Evolutionary conservation across 106 monocot genomes (phyloP).

Genomic region (Allium cepa): DNA sequence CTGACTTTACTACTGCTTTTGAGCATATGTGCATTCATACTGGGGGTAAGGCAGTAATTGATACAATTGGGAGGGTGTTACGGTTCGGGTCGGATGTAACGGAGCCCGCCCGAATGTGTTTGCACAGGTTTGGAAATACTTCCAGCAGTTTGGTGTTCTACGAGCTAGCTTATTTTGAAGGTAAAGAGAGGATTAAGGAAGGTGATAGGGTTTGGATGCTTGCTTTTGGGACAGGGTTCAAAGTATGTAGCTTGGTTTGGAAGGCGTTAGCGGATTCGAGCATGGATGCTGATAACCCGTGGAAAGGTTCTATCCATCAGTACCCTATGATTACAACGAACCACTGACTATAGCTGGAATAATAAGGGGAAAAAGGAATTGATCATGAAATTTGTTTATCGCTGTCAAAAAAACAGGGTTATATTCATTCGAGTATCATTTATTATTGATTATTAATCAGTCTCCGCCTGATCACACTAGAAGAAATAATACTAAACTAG

Average conservation of each 20-base stretch:
- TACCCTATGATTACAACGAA: conserved; percentile 28
- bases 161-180: conserved; percentile 76
- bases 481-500: too few relatives aligned
- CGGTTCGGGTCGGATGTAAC: conserved; percentile 21
- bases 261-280: conserved; percentile 22
- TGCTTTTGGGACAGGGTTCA: conserved; percentile 80
- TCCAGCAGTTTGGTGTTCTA: conserved; percentile 76
- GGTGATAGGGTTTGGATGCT: conserved; percentile 80
- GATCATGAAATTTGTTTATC: too few relatives aligned
- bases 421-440: too few relatives aligned
- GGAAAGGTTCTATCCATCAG: conserved; percentile 47
- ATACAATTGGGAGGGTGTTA: conserved; percentile 34
- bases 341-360: too few relatives aligned
- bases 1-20: conserved; percentile 65
- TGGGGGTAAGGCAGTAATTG: conserved; percentile 82
- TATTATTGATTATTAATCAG: too few relatives aligned
- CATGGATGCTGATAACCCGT: conserved; percentile 49
- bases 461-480: too few relatives aligned
- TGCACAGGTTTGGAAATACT: conserved; percentile 86
- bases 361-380: too few relatives aligned
- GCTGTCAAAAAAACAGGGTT: too few relatives aligned
- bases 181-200: conserved; percentile 39
- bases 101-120: conserved; percentile 62
- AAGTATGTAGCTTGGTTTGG: conserved; percentile 67
- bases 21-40: conserved; percentile 88